Conservation (phyloP, 257 asterid species). For the Fraxinus anomala region DNA sequence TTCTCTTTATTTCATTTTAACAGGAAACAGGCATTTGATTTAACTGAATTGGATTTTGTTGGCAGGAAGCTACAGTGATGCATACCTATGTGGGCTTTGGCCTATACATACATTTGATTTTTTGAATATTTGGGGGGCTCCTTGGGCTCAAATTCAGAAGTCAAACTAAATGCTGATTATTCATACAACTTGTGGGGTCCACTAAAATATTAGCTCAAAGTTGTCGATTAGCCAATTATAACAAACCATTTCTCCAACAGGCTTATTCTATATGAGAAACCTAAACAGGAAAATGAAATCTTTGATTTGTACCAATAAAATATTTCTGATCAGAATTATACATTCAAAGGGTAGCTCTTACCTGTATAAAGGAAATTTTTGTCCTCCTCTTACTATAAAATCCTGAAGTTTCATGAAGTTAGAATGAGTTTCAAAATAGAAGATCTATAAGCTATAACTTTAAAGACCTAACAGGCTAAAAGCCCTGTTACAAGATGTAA, state of each 20-base stretch:
- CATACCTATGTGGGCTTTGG: neutral
- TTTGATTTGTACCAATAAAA: neutral
- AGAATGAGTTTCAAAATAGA: constrained; percentile 15
- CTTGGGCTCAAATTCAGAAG: no score
- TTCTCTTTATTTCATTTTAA: no score
- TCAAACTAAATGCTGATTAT: no score
- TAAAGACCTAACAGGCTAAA: neutral
- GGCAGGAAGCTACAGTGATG: neutral
- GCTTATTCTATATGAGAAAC: neutral
- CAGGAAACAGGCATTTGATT: neutral
- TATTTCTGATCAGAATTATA: neutral
- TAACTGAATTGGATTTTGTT: no score
- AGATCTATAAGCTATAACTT: neutral
- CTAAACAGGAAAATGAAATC: no score
- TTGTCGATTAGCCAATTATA: neutral
- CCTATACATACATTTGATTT: neutral
- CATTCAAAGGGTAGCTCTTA: constrained; percentile 27
- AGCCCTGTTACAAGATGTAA: neutral
- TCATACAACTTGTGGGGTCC: neutral
- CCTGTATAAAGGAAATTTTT: constrained; percentile 88
- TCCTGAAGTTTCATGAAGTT: constrained; percentile 56
- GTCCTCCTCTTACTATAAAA: constrained; percentile 80
- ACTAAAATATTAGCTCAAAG: neutral
- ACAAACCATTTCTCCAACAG: neutral
- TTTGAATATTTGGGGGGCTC: no score